These are phyloP conservation scores for Coemansia sp. DNA, from an alignment of 371 early-diverging fungal species.

Conservation along the genomic window DNA sequence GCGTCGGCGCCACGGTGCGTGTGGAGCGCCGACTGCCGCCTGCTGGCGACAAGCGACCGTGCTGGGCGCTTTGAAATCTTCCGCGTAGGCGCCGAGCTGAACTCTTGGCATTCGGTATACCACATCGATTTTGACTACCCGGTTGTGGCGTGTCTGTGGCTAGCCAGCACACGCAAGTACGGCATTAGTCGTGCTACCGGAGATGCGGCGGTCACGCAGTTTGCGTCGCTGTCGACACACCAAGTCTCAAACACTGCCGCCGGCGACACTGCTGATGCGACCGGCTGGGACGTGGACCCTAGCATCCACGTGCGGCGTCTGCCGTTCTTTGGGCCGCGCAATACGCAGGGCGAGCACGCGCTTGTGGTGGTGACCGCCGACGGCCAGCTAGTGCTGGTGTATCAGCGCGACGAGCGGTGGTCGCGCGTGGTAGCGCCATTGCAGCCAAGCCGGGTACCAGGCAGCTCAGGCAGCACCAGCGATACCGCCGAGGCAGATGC, in stretches of 20 bases:
- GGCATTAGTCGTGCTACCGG: slow-evolving; percentile 27
- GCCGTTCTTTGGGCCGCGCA: slow-evolving; percentile 49
- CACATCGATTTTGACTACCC: slow-evolving; percentile 43
- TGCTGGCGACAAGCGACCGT: slow-evolving; percentile 38
- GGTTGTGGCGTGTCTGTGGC: slow-evolving; percentile 43
- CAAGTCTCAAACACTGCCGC: slow-evolving; percentile 4
- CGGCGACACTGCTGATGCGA: background rate
- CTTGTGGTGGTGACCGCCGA: slow-evolving; percentile 43
- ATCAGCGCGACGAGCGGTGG: slow-evolving; percentile 47
- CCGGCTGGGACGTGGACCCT: slow-evolving; percentile 40
- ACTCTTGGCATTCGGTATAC: slow-evolving; percentile 41
- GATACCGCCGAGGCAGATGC: too few relatives aligned
- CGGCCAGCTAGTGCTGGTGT: slow-evolving; percentile 42
- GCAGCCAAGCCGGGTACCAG: background rate
- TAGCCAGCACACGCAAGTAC: slow-evolving; percentile 43
- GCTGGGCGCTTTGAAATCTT: slow-evolving; percentile 48
- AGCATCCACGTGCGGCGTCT: slow-evolving; percentile 33
- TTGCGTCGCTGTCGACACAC: slow-evolving; percentile 10
- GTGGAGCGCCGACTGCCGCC: slow-evolving; percentile 44
- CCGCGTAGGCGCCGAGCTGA: slow-evolving; percentile 32
- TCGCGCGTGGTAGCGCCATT: slow-evolving; percentile 16
- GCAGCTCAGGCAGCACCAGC: background rate
- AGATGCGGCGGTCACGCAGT: background rate
- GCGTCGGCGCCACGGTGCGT: slow-evolving; percentile 42
- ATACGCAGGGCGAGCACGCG: slow-evolving; percentile 47